phyloP scores from a whole-genome alignment of 768 basidiomycete genomes.

The Russula lepida region DNA sequence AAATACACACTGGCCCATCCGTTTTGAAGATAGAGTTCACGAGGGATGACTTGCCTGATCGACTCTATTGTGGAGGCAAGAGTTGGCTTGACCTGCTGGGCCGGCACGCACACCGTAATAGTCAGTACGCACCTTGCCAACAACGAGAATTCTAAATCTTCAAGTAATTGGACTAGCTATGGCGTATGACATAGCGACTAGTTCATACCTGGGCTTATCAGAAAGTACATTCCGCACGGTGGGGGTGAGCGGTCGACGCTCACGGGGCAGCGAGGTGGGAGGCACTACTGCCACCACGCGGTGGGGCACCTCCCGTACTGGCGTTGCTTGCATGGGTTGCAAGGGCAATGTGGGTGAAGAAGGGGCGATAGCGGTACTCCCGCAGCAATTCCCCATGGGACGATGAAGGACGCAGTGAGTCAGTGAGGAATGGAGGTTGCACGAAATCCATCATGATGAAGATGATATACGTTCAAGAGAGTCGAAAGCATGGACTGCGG shows the following conservation, averaged over 20 bases:
- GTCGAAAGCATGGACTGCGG: background rate
- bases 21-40: background rate
- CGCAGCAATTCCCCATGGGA: background rate
- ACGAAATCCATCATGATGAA: no score
- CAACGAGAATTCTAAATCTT: conserved; percentile 1
- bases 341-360: no score
- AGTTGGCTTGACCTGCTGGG: background rate
- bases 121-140: background rate
- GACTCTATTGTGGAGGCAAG: background rate
- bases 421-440: no score
- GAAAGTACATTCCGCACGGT: background rate
- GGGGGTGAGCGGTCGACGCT: background rate
- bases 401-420: no score
- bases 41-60: conserved; percentile 7
- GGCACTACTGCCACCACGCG: no score
- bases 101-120: no score
- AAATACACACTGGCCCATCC: background rate
- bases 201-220: background rate
- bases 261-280: no score
- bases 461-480: background rate
- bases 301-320: no score
- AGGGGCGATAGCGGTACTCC: no score
- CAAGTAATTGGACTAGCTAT: background rate
- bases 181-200: background rate
- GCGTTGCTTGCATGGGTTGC: no score